These are phyloP conservation scores for Tagetes patula DNA, from an alignment of 129 eudicot genomes.

Conservation along the genomic window DNA sequence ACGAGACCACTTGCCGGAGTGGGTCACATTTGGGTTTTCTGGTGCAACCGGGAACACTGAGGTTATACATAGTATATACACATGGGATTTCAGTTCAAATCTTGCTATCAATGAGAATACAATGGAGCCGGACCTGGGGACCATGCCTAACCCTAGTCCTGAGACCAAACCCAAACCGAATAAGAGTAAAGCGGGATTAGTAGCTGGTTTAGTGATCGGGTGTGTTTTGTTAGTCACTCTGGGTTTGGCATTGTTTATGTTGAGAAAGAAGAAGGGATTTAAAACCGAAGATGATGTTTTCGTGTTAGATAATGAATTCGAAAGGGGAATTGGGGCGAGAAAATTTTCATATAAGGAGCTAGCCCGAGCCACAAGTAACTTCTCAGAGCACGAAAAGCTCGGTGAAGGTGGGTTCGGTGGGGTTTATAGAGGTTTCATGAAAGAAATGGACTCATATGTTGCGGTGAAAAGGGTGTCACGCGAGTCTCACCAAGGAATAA, in stretches of 20 bases:
- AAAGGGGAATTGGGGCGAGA: conserved; percentile 40
- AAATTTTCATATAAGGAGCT: conserved; percentile 45
- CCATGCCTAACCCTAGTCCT: neutral
- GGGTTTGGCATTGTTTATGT: conserved; percentile 20
- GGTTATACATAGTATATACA: conserved; percentile 39
- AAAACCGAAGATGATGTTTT: conserved; percentile 10
- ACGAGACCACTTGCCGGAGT: conserved; percentile 43
- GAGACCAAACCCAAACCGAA: neutral
- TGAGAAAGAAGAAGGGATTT: conserved; percentile 21
- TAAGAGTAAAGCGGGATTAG: conserved; percentile 21
- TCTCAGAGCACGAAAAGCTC: conserved; percentile 43
- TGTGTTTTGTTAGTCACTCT: conserved; percentile 22
- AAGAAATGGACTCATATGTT: conserved; percentile 31
- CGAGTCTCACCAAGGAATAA: conserved; percentile 41
- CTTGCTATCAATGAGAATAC: conserved; percentile 27
- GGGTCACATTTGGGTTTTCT: conserved; percentile 49
- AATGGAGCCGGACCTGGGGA: conserved; percentile 8
- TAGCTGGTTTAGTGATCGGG: conserved; percentile 27
- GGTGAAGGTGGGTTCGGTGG: conserved; percentile 50
- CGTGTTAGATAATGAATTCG: conserved; percentile 38
- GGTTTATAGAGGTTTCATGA: conserved; percentile 34
- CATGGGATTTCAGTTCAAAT: conserved; percentile 49
- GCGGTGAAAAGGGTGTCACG: conserved; percentile 35
- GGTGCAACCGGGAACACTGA: conserved; percentile 42
- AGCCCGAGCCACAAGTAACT: conserved; percentile 40